Evolutionary conservation across 208 protist species (phyloP).

Genomic region (Leishmania gerbilli): DNA sequence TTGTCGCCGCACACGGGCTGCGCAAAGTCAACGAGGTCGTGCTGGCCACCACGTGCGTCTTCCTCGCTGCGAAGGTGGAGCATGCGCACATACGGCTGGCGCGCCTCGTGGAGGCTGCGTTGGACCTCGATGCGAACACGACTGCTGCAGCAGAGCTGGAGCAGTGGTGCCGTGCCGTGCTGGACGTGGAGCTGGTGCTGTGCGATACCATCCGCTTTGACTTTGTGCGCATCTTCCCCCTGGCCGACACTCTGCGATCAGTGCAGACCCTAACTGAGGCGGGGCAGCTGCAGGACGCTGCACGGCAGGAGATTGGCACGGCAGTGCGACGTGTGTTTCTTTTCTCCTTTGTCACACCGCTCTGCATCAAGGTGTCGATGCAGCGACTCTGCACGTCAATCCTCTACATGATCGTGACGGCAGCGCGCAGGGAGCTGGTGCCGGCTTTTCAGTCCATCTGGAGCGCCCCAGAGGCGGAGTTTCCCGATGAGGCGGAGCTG

Average conservation of each 20-base stretch:
- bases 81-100: constrained; percentile 78
- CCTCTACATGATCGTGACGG: constrained; percentile 50
- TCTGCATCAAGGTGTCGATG: constrained; percentile 51
- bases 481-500: constrained; percentile 41
- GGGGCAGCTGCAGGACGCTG: constrained; percentile 16
- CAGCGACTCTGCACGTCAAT: constrained; percentile 54
- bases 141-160: constrained; percentile 34
- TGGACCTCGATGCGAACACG: constrained; percentile 51
- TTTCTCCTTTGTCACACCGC: constrained; percentile 73
- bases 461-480: constrained; percentile 22
- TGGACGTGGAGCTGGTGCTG: constrained; percentile 79
- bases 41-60: constrained; percentile 75
- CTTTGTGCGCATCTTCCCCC: constrained; percentile 75
- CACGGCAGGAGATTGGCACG: constrained; percentile 35
- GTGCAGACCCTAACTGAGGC: constrained; percentile 32
- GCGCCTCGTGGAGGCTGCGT: constrained; percentile 55
- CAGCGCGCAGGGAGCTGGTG: constrained; percentile 28
- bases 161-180: constrained; percentile 58
- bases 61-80: constrained; percentile 86
- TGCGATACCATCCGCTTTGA: constrained; percentile 78
- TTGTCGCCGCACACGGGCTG: constrained; percentile 59
- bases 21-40: constrained; percentile 69
- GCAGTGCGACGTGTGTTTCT: constrained; percentile 63
- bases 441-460: constrained; percentile 21
- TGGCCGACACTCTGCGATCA: constrained; percentile 43